phyloP scores from a whole-genome alignment of 331 rosid species.

The Quercus phellos region DNA sequence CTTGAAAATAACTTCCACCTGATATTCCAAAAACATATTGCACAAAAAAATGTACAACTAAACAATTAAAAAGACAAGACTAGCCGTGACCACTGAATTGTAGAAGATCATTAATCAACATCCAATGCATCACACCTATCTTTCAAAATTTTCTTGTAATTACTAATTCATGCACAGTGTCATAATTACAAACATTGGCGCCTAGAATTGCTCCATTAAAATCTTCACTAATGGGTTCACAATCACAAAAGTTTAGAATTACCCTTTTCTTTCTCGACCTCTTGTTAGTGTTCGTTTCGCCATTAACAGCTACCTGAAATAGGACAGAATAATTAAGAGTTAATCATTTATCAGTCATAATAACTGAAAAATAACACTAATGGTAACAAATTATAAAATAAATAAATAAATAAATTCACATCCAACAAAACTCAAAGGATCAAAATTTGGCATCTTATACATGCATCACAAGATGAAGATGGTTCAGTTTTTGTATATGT shows the following conservation, averaged over 20 bases:
- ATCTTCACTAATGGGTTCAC: neutral
- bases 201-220: neutral
- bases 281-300: constrained; percentile 44
- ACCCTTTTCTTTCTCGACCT: constrained; percentile 66
- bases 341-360: too few relatives aligned
- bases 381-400: too few relatives aligned
- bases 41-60: too few relatives aligned
- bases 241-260: neutral
- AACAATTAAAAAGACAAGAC: neutral
- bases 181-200: neutral
- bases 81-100: neutral
- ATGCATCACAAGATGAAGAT: too few relatives aligned
- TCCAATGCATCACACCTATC: neutral
- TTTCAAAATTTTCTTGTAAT: neutral
- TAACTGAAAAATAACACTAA: too few relatives aligned
- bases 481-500: too few relatives aligned
- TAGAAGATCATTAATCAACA: neutral
- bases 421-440: too few relatives aligned
- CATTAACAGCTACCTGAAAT: constrained; percentile 41
- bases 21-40: neutral
- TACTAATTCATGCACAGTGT: neutral
- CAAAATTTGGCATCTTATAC: too few relatives aligned
- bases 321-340: neutral
- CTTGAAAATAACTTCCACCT: neutral
- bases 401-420: too few relatives aligned